phyloP scores from a whole-genome alignment of 2,329 filamentous ascomycete genomes.

The Ceratocystis albifundus region DNA sequence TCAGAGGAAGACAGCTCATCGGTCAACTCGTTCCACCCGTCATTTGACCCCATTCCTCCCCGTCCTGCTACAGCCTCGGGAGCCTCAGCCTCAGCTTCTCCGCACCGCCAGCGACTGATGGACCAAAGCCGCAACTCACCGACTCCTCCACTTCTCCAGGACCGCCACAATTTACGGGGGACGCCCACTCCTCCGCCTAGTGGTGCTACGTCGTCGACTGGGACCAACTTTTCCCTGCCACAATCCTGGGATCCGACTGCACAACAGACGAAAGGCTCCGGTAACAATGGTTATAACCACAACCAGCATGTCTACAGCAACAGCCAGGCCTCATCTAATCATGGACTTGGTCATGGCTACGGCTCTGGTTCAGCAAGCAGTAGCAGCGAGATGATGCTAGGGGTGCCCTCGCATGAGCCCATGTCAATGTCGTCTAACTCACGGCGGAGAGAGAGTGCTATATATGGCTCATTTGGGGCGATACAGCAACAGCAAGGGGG shows the following conservation, averaged over 20 bases:
- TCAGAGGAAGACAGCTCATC: slow-evolving; percentile 31
- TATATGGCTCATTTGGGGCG: slow-evolving; percentile 46
- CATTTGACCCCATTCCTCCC: slow-evolving; percentile 27
- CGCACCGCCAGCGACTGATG: slow-evolving; percentile 40
- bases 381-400: slow-evolving; percentile 21
- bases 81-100: slow-evolving; percentile 36
- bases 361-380: slow-evolving; percentile 5
- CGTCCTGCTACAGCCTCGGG: slow-evolving; percentile 42
- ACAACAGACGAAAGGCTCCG: slow-evolving; percentile 4
- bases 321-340: slow-evolving; percentile 28
- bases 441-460: slow-evolving; percentile 49
- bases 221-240: slow-evolving; percentile 25
- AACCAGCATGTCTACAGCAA: slow-evolving; percentile 35
- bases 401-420: slow-evolving; percentile 18
- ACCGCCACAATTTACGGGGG: slow-evolving; percentile 29
- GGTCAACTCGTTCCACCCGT: slow-evolving; percentile 17
- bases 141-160: slow-evolving; percentile 39
- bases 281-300: slow-evolving; percentile 30
- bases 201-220: slow-evolving; percentile 21
- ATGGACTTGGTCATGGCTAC: slow-evolving; percentile 22
- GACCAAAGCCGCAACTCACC: slow-evolving; percentile 33
- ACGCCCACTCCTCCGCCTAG: slow-evolving; percentile 35
- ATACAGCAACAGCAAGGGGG: slow-evolving; percentile 28
- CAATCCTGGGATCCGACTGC: slow-evolving; percentile 5
- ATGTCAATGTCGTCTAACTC: slow-evolving; percentile 15